Base-by-base conservation (phyloP, 305 asterid genomes). In the Andrographis paniculata region DNA sequence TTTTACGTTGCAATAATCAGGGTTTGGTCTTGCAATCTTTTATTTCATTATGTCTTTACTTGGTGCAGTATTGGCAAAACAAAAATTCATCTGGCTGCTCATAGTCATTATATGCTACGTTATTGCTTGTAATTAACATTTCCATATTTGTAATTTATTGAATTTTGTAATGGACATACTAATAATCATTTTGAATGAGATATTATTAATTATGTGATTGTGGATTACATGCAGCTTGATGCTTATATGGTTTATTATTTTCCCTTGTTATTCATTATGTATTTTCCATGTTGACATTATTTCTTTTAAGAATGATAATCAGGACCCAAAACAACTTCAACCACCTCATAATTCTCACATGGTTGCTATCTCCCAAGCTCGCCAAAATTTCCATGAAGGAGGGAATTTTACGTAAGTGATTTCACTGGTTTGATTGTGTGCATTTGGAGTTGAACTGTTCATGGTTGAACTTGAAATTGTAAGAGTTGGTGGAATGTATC, bases 321-420 rank as follows among this genome's bases (percentile, higher is more conserved):
- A 78, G 80, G 83, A 77, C 19, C 79, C 72, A 12, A 80, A 71
- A 56, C 92, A 66, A 63, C 68, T 62, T 48, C 75, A 62, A 63
- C 81, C 65, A 63, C 79, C 86, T 54, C 95, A 80, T 56, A 59
- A 67, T 59, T 80, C 95, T 67, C 95, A 84, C 46, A 40, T 73
- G 17, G 48, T 59, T 62, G 84, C 95, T 60, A 69, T 84, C 28
- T 70, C 92, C 61, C 78, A 83, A 72, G 77, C 62, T 55, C 62
- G 59, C 55, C 81, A 82, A 35, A 75, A 71, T 62, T 73, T 75
- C 65, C 66, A 71, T 62, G 73, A 68, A 63, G 95, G 95, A 56
- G 81, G 77, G 37, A 14, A 68, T 56, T 63, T 80, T 42, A 80
- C 75, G 95, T 84, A 74, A 78, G 86, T 58, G 59, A 43, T 39